Percentiles rank a stretch among this genome's conserved stretches.
phyloP scores from a whole-genome alignment of 208 protist species.

The Plasmodiophora brassicae region DNA sequence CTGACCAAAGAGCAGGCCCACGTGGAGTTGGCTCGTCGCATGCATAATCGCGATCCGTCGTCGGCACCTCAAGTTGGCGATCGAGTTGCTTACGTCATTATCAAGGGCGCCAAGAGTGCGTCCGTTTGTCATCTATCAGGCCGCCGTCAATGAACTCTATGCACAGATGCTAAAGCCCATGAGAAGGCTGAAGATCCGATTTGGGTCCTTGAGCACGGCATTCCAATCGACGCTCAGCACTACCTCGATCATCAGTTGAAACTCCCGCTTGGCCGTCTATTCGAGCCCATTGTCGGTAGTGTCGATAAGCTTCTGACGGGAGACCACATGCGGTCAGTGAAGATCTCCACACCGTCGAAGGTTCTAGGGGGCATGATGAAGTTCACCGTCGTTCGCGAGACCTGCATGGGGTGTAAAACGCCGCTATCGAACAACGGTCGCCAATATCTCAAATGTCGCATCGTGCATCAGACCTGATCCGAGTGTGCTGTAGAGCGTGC shows the following conservation, averaged over 20 bases:
- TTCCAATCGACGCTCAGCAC: slow-evolving; percentile 85
- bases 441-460: no score
- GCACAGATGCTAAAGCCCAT: slow-evolving; percentile 79
- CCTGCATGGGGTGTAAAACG: slow-evolving; percentile 89
- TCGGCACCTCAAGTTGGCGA: slow-evolving; percentile 80
- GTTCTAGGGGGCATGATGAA: slow-evolving; percentile 88
- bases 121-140: background rate
- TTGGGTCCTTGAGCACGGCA: slow-evolving; percentile 89
- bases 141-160: background rate
- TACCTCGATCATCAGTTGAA: slow-evolving; percentile 89
- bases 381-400: slow-evolving; percentile 86
- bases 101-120: slow-evolving; percentile 59
- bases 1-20: slow-evolving; percentile 71
- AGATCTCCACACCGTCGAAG: slow-evolving; percentile 80
- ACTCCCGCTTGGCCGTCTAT: slow-evolving; percentile 79
- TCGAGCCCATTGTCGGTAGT: slow-evolving; percentile 86
- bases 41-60: slow-evolving; percentile 78
- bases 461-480: background rate
- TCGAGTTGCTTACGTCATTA: slow-evolving; percentile 90
- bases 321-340: slow-evolving; percentile 92
- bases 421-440: slow-evolving; percentile 19
- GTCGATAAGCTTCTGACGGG: slow-evolving; percentile 60
- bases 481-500: background rate
- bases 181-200: slow-evolving; percentile 99
- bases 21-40: slow-evolving; percentile 80